Evolutionary conservation across 164 flowering plant genomes (phyloP), one percentile per base, ranked within the genome.

Genomic region (Pachysandra terminalis): DNA sequence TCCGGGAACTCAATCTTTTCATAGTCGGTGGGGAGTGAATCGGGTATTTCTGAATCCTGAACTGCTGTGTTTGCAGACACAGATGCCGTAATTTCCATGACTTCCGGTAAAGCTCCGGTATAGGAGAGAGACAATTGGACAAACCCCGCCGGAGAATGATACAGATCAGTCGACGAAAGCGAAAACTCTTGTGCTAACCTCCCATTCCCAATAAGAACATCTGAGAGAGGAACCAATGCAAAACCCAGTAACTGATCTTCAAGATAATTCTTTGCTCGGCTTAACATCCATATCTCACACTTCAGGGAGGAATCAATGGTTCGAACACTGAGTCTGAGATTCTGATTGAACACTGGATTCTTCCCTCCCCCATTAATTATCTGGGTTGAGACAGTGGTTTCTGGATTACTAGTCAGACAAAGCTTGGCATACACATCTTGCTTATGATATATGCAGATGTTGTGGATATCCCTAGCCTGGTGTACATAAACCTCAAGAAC

Each of bases 341-440:
- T 78, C 0, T 89, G 84, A 59, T 87, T 80, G 72, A 89, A 89
- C 57, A 87, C 84, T 0, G 95, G 95, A 70, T 87, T 84, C 63
- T 69, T 66, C 23, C 95, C 95, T 5, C 91, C 95, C 5, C 95
- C 95, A 73, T 84, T 83, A 40, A 89, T 81, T 74, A 66, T 84
- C 61, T 84, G 73, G 71, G 91, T 81, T 65, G 88, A 83, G 61
- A 81, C 82, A 0, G 87, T 26, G n/a, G 51, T 76, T 25, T 89
- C 87, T 24, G 91, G 91, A 68, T 89, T 84, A 68, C 78, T 80
- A 10, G 90, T 84, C 55, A 87, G 77, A 69, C 82, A 87, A 64
- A 89, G 72, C 81, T 89, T 89, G n/a, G 95, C 91, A 77, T 87
- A 89, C 27, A 87, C 91, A 78, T 89, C 95, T 73, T 89, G 95